These are phyloP conservation scores for Candida peoriensis DNA, from an alignment of 805 yeast genomes.

Conservation along the genomic window DNA sequence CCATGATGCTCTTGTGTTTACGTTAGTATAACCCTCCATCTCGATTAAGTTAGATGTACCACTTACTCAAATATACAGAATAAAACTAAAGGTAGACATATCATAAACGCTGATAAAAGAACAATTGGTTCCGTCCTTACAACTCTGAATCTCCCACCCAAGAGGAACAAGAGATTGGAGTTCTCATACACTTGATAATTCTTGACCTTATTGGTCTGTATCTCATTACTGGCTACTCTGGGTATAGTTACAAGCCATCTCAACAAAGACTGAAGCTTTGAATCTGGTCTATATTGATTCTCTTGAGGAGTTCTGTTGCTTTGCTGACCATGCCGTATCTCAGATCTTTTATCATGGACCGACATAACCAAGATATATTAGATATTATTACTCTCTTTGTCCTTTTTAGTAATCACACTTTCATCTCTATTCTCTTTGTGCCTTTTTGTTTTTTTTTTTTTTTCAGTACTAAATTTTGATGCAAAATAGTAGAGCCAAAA, in stretches of 20 bases:
- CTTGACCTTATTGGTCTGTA: too few species aligned
- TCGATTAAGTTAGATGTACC: background rate
- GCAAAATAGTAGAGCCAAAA: too few species aligned
- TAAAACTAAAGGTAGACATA: conserved; percentile 44
- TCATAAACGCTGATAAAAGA: conserved; percentile 29
- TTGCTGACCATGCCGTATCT: too few species aligned
- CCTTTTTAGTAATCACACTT: too few species aligned
- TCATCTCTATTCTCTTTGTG: too few species aligned
- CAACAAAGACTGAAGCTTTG: conserved; percentile 7
- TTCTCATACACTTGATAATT: conserved; percentile 42
- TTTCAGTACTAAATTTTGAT: too few species aligned
- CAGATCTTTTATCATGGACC: too few species aligned
- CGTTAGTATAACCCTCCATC: background rate
- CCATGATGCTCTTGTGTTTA: conserved; percentile 36
- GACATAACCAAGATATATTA: too few species aligned
- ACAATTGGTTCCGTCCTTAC: conserved; percentile 36
- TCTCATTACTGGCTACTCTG: background rate
- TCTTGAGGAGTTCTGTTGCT: too few species aligned
- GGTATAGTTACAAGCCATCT: conserved; percentile 23
- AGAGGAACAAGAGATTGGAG: conserved; percentile 42
- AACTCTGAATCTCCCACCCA: conserved; percentile 61
- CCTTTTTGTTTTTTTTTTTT: too few species aligned
- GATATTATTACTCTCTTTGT: too few species aligned
- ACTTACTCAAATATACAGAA: conserved; percentile 45
- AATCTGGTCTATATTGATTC: too few species aligned